Conservation (phyloP, 2,329 filamentous ascomycete species). For the Neospermospora avenae region DNA sequence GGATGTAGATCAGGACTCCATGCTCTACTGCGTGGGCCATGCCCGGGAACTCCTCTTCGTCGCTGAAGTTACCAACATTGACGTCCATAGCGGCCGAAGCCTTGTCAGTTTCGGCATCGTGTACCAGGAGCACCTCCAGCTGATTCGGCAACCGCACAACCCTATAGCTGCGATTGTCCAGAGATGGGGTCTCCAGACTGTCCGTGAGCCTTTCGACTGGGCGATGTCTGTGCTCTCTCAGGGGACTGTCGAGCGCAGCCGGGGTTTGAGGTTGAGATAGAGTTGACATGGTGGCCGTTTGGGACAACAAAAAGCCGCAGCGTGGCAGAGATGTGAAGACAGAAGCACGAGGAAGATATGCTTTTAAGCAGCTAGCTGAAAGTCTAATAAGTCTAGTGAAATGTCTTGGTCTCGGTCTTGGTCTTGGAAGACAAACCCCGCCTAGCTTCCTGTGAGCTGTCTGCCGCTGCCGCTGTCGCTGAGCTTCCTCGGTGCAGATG, state of each 20-base stretch:
- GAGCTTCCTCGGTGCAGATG: not conserved
- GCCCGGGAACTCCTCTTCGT: constrained; percentile 84
- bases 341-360: constrained; percentile 15
- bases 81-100: constrained; percentile 93
- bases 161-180: constrained; percentile 84
- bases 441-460: constrained; percentile 6
- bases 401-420: no score
- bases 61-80: constrained; percentile 93
- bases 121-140: constrained; percentile 86
- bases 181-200: constrained; percentile 72
- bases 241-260: constrained; percentile 26
- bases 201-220: constrained; percentile 27
- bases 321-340: constrained; percentile 6
- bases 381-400: constrained; percentile 4
- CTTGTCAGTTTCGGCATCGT: constrained; percentile 94
- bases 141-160: constrained; percentile 85
- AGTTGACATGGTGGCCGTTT: constrained; percentile 30
- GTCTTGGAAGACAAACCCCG: constrained; percentile 10
- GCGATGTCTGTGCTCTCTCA: constrained; percentile 33
- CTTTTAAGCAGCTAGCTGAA: constrained; percentile 4
- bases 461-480: constrained; percentile 7
- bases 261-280: constrained; percentile 35
- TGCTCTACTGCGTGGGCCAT: constrained; percentile 80
- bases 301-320: constrained; percentile 18
- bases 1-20: not conserved